Evolutionary conservation across 345 rosid species (phyloP), one percentile per base, ranked within the genome.

Genomic region (Barbarea vulgaris): DNA sequence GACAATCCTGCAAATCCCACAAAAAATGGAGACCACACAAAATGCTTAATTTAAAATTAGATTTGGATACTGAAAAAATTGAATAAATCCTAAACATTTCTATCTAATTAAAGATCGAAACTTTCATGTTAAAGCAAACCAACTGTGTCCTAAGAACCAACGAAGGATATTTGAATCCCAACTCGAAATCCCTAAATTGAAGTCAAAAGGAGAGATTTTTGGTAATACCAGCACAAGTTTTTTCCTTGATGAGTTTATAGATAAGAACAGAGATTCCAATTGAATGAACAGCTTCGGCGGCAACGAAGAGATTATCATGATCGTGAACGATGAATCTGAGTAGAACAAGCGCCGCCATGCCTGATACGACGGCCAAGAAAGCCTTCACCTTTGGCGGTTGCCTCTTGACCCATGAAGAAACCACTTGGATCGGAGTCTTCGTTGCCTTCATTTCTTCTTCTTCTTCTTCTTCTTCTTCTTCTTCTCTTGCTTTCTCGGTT

Each of bases 361-460:
- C 98, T 15, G 91, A 71, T 5, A 93, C 87, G 57, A 93, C 96
- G 17, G 93, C 93, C 65, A 93, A 65, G 72, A 89, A 93, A 15
- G 88, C 91, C 81, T 93, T 93, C 69, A 93, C 93, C 81, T 93
- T 93, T 17, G 97, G 93, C 9, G 95, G 98, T 72, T 93, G 97
- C 39, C 90, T 86, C 64, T 90, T 81, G 56, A 90, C 87, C 98
- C 98, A 90, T 77, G 85, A 80, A 50, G 85, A 74, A 42, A 87
- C 81, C 69, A 83, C 88, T 79, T 84, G 87, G 84, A 93, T 87
- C 73, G 79, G 83, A 73, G 9, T 75, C 61, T 64, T 85, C 67
- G 64, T 85, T 27, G 84, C 63, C 76, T 85, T 88, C 97, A 90
- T 92, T 19, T 9, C 21, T 60, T 33, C 51, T 58, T 66, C 48